A percentile compares a stretch with the other conserved stretches of the same genome.
phyloP scores from a whole-genome alignment of 768 basidiomycete species.

The Boletus rubescentipes region DNA sequence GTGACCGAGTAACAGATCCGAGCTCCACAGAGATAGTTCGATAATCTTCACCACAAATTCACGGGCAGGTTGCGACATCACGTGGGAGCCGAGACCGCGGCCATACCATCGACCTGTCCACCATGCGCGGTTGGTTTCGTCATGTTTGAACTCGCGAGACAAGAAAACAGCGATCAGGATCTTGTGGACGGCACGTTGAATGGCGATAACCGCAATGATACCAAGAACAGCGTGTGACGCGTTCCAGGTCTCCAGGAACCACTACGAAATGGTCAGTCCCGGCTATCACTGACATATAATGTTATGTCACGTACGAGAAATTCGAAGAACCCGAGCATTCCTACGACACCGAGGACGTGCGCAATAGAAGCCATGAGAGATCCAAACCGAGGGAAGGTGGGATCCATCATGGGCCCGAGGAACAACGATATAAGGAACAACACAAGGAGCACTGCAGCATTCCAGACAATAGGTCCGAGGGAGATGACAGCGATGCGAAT shows the following conservation, averaged over 20 bases:
- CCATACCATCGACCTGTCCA: conserved; percentile 99
- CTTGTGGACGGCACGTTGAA: conserved; percentile 93
- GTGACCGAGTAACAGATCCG: conserved; percentile 87
- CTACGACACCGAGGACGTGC: conserved; percentile 77
- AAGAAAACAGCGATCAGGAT: conserved; percentile 91
- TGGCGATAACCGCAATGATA: conserved; percentile 84
- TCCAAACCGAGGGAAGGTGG: conserved; percentile 85
- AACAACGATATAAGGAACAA: conserved; percentile 90
- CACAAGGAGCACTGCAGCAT: conserved; percentile 81
- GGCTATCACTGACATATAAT: neutral
- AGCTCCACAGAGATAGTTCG: conserved; percentile 93
- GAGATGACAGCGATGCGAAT: conserved; percentile 93
- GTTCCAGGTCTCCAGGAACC: conserved; percentile 94
- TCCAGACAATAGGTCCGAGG: conserved; percentile 94
- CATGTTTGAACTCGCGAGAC: conserved; percentile 98
- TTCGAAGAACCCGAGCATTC: conserved; percentile 94
- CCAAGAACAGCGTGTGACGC: conserved; percentile 92
- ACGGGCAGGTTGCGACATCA: conserved; percentile 96
- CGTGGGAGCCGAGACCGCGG: conserved; percentile 84
- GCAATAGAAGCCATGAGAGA: conserved; percentile 90
- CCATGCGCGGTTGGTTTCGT: conserved; percentile 98
- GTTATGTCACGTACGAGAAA: conserved; percentile 66
- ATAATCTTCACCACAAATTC: conserved; percentile 98
- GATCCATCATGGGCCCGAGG: conserved; percentile 87
- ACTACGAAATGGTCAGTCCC: conserved; percentile 46